phyloP scores from a whole-genome alignment of 306 rosid species.

The Sicyos edulis region DNA sequence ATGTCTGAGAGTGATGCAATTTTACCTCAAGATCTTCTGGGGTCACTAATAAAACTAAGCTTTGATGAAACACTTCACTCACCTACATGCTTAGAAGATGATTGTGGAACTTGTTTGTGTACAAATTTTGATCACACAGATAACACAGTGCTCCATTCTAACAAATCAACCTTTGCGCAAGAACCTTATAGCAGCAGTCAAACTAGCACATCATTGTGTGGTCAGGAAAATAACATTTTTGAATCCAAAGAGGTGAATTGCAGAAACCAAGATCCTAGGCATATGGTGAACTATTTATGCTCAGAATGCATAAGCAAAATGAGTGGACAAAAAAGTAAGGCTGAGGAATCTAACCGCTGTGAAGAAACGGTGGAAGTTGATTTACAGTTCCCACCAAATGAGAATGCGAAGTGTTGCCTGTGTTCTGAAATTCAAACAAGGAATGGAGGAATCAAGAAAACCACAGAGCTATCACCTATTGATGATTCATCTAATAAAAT shows the following conservation, averaged over 20 bases:
- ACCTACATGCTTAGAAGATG: neutral
- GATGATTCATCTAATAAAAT: neutral
- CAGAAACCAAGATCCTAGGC: neutral
- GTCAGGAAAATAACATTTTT: neutral
- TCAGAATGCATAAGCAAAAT: neutral
- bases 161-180: constrained; percentile 3
- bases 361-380: neutral
- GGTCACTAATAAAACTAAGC: neutral
- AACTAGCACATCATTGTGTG: neutral
- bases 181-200: neutral
- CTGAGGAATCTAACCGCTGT: neutral
- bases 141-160: neutral
- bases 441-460: neutral
- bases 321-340: neutral
- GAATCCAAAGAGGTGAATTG: constrained; percentile 2
- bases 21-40: neutral
- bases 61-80: neutral
- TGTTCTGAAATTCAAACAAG: neutral
- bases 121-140: neutral
- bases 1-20: neutral
- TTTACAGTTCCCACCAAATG: neutral
- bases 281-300: neutral
- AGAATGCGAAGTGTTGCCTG: neutral
- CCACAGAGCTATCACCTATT: neutral
- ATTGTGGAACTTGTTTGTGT: neutral